Evolutionary conservation across 2,329 filamentous ascomycete species (phyloP).

Genomic region (Scleromitrula shiraiana): DNA sequence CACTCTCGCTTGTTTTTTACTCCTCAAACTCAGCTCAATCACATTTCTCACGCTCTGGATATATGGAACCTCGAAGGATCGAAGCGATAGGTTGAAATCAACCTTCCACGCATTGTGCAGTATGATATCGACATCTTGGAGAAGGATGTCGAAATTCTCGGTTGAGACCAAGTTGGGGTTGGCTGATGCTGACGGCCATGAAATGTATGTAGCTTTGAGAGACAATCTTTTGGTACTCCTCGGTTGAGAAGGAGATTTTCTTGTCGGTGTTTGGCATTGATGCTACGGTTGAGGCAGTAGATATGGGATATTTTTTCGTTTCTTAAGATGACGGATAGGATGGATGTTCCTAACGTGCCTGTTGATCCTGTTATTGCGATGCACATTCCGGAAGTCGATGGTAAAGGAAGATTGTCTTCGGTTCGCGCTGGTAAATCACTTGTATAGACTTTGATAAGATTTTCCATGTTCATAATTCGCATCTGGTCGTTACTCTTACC

Average conservation of each 20-base stretch:
- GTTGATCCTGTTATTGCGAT: conserved; percentile 41
- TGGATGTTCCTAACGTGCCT: conserved; percentile 41
- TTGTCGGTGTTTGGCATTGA: neutral
- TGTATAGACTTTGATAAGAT: conserved; percentile 6
- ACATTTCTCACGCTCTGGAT: conserved; percentile 34
- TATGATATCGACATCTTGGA: conserved; percentile 4
- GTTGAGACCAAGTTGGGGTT: neutral
- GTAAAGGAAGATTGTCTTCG: neutral
- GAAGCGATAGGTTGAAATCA: conserved; percentile 31
- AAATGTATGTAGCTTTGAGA: neutral
- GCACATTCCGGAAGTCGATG: neutral
- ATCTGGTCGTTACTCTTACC: neutral
- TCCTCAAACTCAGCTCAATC: conserved; percentile 15
- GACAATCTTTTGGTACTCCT: neutral
- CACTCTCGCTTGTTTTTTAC: neutral
- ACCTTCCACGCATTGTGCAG: conserved; percentile 31
- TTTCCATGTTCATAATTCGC: conserved; percentile 2
- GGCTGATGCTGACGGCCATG: neutral
- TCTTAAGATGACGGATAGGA: conserved; percentile 34
- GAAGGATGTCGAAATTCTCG: neutral
- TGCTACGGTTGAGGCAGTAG: conserved; percentile 40
- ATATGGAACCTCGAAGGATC: conserved; percentile 29
- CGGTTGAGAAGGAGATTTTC: neutral
- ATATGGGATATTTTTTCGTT: conserved; percentile 32
- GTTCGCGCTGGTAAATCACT: neutral